phyloP scores from a whole-genome alignment of 495 filamentous ascomycete species.

The Xylaria venustula region DNA sequence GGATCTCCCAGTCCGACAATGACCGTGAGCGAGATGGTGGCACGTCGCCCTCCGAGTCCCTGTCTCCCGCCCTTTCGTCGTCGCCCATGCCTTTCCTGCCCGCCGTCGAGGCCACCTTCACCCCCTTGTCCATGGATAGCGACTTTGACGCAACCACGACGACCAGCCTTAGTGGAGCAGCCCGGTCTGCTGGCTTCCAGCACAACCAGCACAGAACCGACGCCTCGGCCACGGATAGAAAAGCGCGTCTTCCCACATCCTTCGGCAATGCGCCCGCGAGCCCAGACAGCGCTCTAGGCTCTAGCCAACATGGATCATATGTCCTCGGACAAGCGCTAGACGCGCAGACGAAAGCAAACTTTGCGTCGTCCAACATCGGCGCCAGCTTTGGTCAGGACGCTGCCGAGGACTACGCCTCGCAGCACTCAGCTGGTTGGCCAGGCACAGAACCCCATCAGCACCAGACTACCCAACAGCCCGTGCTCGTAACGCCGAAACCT shows the following conservation, averaged over 20 bases:
- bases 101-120: conserved; percentile 37
- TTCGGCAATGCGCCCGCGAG: not conserved
- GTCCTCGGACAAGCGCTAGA: not conserved
- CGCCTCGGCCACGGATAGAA: not conserved
- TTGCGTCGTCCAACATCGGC: not conserved
- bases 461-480: conserved; percentile 20
- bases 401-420: not conserved
- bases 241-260: conserved; percentile 9
- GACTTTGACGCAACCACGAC: conserved; percentile 21
- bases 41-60: conserved; percentile 21
- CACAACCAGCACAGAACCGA: not conserved
- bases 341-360: conserved; percentile 2
- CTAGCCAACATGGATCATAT: not conserved
- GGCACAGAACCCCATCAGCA: conserved; percentile 15
- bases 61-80: conserved; percentile 23
- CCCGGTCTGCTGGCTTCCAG: not conserved
- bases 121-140: conserved; percentile 45
- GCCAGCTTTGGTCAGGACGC: not conserved
- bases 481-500: conserved; percentile 36
- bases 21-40: conserved; percentile 26
- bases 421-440: not conserved
- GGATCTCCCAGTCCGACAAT: conserved; percentile 31
- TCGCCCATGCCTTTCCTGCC: conserved; percentile 33
- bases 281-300: not conserved
- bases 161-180: not conserved